These are phyloP conservation scores for Protomyces arabidopsidicola DNA, from an alignment of 1,139 yeast genomes.

Conservation along the genomic window DNA sequence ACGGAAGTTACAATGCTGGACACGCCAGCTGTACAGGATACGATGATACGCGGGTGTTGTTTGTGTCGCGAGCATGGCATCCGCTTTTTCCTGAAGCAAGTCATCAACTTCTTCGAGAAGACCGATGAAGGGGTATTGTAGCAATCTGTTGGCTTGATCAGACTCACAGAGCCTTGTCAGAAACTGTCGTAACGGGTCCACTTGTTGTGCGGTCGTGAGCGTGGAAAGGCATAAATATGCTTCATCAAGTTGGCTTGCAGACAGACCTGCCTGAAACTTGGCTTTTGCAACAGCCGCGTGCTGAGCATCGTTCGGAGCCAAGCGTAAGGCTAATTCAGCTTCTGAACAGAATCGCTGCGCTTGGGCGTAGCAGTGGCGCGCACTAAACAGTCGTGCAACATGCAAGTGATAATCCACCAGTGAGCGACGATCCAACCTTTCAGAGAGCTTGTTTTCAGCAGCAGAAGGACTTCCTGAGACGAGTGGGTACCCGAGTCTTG, in stretches of 20 bases:
- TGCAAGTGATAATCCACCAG: slow-evolving; percentile 11
- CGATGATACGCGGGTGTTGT: slow-evolving; percentile 26
- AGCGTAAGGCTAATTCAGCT: neutral
- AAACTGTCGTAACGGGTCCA: slow-evolving; percentile 18
- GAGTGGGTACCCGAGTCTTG: slow-evolving; percentile 3
- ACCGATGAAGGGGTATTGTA: slow-evolving; percentile 23
- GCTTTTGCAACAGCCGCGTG: neutral
- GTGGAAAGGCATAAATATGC: slow-evolving; percentile 7
- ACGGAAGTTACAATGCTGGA: slow-evolving; percentile 24
- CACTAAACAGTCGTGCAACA: slow-evolving; percentile 5
- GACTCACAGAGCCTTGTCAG: slow-evolving; percentile 24
- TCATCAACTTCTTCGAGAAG: slow-evolving; percentile 28
- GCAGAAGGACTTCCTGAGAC: neutral
- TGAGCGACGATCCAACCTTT: neutral
- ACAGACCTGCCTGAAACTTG: slow-evolving; percentile 8
- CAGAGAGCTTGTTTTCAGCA: neutral
- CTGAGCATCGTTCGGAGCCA: neutral
- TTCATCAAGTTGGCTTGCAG: slow-evolving; percentile 6
- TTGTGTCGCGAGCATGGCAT: slow-evolving; percentile 26
- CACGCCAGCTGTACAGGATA: slow-evolving; percentile 27
- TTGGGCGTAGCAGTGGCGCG: neutral
- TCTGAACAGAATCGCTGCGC: slow-evolving; percentile 13
- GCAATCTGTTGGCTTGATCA: slow-evolving; percentile 6
- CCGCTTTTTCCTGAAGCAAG: slow-evolving; percentile 15
- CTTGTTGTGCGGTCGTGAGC: neutral